Conservation (phyloP, 106 monocot genomes). For the Chionographis japonica region DNA sequence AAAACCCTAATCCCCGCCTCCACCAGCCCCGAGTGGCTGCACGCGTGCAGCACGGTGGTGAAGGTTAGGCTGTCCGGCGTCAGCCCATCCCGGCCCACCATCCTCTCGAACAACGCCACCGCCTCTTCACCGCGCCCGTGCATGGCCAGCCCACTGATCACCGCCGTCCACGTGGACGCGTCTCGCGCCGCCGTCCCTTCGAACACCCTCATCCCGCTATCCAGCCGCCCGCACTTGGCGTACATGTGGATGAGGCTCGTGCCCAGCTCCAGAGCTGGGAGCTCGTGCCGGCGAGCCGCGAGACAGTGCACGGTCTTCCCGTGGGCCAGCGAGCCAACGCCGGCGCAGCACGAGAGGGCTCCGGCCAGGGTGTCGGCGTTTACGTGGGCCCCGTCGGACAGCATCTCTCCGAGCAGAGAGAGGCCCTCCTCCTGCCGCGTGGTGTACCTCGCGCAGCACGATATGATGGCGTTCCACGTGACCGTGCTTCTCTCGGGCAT, state of each 20-base stretch:
- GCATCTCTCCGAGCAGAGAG: not conserved
- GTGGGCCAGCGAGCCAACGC: constrained; percentile 1
- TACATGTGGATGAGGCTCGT: constrained; percentile 20
- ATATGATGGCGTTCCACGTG: constrained; percentile 21
- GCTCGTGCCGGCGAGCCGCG: not conserved
- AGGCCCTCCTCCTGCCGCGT: not conserved
- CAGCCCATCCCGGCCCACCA: not conserved
- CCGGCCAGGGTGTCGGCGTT: constrained; percentile 17
- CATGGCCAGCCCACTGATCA: constrained; percentile 32
- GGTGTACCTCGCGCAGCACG: constrained; percentile 2
- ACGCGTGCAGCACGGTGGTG: constrained; percentile 19
- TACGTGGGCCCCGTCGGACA: not conserved
- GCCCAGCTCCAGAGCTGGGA: not conserved
- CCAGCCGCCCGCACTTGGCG: constrained; percentile 20
- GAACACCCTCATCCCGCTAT: constrained; percentile 12
- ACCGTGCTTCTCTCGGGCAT: constrained; percentile 19
- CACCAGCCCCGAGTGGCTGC: constrained; percentile 14
- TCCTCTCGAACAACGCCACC: constrained; percentile 12
- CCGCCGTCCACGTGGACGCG: constrained; percentile 29
- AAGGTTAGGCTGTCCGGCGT: constrained; percentile 11
- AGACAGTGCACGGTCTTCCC: constrained; percentile 3
- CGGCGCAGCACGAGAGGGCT: constrained; percentile 4
- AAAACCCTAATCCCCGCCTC: constrained; percentile 14
- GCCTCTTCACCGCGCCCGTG: constrained; percentile 28
- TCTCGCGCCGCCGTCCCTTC: not conserved